Conservation (phyloP, 768 basidiomycete genomes). For the Tylopilus rubrobrunneus region DNA sequence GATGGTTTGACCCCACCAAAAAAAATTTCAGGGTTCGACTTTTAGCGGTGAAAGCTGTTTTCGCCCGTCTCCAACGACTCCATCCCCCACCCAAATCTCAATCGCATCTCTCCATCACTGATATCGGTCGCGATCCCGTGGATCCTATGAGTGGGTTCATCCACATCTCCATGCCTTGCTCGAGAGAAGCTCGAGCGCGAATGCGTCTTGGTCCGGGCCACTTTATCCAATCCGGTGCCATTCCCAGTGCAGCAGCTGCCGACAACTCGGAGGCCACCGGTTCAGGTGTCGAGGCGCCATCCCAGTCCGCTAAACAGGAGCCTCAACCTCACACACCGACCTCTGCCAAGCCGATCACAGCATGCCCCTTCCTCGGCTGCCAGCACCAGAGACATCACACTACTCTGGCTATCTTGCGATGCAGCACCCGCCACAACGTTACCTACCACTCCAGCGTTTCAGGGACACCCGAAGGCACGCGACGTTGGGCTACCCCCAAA, state of each 20-base stretch:
- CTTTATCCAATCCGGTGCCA: conserved; percentile 49
- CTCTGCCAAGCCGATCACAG: conserved; percentile 64
- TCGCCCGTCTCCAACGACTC: conserved; percentile 46
- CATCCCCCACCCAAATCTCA: conserved; percentile 61
- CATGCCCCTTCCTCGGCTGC: conserved; percentile 78
- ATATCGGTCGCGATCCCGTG: conserved; percentile 46
- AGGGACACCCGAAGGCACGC: conserved; percentile 59
- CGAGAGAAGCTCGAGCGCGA: conserved; percentile 96
- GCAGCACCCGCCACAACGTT: conserved; percentile 42
- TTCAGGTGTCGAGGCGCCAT: conserved; percentile 26
- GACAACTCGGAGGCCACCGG: conserved; percentile 22
- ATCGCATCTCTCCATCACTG: conserved; percentile 48
- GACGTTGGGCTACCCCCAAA: conserved; percentile 53
- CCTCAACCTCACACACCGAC: conserved; percentile 18
- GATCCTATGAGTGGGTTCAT: conserved; percentile 95
- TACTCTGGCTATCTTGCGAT: conserved; percentile 82
- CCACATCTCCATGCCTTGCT: conserved; percentile 90
- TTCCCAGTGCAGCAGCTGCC: conserved; percentile 12
- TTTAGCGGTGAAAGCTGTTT: conserved; percentile 88
- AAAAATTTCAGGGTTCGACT: conserved; percentile 92
- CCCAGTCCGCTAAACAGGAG: conserved; percentile 33
- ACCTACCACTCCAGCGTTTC: conserved; percentile 58
- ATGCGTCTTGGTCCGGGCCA: conserved; percentile 85
- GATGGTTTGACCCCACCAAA: conserved; percentile 44
- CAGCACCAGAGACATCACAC: conserved; percentile 77